Conservation (phyloP, 2,329 filamentous ascomycete genomes). For the Xylaria multiplex region DNA sequence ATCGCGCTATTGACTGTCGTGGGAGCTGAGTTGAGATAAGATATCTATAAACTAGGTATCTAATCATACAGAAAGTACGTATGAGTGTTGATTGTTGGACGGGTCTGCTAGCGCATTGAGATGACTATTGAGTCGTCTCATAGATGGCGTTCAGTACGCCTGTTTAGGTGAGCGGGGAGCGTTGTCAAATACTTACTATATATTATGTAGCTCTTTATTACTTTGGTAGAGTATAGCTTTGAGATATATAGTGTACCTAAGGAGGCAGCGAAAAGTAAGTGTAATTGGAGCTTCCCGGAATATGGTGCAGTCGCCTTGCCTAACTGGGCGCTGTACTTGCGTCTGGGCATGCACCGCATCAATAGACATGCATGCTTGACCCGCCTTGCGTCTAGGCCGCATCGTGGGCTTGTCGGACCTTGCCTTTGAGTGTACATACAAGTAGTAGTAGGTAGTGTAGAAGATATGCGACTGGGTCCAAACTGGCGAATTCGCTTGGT, state of each 20-base stretch:
- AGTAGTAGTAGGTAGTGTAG: neutral
- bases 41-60: neutral
- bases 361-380: conserved; percentile 32
- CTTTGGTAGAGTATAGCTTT: too few species aligned
- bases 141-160: too few species aligned
- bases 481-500: conserved; percentile 4
- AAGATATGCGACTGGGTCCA: conserved; percentile 7
- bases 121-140: too few species aligned
- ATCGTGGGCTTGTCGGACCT: conserved; percentile 23
- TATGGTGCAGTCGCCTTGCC: conserved; percentile 17
- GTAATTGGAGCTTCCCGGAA: conserved; percentile 9
- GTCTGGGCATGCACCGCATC: conserved; percentile 20
- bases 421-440: conserved; percentile 7
- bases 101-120: too few species aligned
- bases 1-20: conserved; percentile 31
- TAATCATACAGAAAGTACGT: too few species aligned
- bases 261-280: too few species aligned
- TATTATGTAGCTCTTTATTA: too few species aligned
- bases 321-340: conserved; percentile 25
- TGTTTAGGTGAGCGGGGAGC: too few species aligned
- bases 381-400: conserved; percentile 32
- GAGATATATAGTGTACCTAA: too few species aligned
- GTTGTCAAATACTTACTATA: too few species aligned
- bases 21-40: conserved; percentile 28
- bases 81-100: too few species aligned